Conservation (phyloP, 176 grass and related monocot species). For the Thalia dealbata region DNA sequence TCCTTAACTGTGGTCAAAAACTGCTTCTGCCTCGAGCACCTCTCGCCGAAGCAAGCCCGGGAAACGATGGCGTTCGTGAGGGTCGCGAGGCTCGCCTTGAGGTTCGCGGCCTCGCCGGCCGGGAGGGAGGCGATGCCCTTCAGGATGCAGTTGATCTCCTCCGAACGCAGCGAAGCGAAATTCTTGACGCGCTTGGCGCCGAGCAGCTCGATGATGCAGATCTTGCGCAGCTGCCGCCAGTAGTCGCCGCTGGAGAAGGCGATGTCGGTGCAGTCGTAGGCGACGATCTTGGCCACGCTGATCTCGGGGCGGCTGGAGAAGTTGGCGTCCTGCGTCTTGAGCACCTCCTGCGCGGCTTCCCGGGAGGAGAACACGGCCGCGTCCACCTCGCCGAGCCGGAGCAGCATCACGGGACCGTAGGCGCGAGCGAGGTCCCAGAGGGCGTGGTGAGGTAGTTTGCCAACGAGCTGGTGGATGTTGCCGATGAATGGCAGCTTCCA, state of each 20-base stretch:
- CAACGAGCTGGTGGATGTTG: neutral
- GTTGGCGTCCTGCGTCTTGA: neutral
- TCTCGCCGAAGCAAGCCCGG: conserved; percentile 31
- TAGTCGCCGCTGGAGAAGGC: neutral
- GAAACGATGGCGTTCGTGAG: conserved; percentile 26
- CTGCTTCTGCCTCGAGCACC: conserved; percentile 16
- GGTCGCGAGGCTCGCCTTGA: neutral
- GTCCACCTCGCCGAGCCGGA: neutral
- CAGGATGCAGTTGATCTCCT: neutral
- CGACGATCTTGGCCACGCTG: neutral
- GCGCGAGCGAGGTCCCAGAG: neutral
- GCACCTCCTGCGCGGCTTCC: neutral
- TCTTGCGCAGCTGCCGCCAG: neutral
- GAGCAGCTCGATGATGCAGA: neutral
- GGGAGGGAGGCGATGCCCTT: neutral
- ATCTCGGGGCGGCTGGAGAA: neutral
- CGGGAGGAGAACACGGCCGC: neutral
- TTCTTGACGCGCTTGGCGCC: neutral
- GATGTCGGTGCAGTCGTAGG: neutral
- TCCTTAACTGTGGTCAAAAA: conserved; percentile 24
- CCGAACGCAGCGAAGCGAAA: neutral
- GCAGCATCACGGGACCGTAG: neutral
- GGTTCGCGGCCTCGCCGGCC: neutral
- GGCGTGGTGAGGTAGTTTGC: neutral
- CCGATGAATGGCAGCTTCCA: conserved; percentile 4